Conservation (phyloP, 306 rosid genomes). For the Gastrolobium bilobum region DNA sequence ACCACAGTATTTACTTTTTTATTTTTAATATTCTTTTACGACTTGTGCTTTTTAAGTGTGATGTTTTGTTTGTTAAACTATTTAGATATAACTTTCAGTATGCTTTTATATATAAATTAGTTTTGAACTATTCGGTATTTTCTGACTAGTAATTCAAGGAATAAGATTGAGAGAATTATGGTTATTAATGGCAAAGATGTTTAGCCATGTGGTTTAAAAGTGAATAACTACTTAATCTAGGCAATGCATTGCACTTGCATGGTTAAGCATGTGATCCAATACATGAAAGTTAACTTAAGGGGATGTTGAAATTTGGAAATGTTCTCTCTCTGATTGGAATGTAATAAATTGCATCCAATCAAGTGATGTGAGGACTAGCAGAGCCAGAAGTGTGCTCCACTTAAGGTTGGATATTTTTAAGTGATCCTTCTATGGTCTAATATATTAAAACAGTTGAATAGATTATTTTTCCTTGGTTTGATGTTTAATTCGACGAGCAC, state of each 20-base stretch:
- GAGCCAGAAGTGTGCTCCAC: not conserved
- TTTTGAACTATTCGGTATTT: not conserved
- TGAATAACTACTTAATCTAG: not conserved
- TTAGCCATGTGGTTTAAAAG: not conserved
- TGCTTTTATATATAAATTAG: not conserved
- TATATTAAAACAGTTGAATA: not conserved
- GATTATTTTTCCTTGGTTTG: not conserved
- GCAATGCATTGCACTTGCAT: not conserved
- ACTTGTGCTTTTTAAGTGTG: not conserved
- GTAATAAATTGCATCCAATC: not conserved
- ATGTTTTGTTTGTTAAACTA: not conserved
- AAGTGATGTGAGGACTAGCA: conserved; percentile 9
- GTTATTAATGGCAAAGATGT: not conserved
- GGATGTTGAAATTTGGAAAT: not conserved
- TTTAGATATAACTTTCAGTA: not conserved
- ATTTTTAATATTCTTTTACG: not conserved
- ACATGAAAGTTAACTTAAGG: not conserved
- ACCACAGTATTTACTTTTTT: not conserved
- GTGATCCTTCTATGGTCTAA: not conserved
- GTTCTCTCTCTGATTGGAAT: not conserved
- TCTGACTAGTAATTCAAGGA: not conserved
- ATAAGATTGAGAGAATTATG: conserved; percentile 3
- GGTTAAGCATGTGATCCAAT: not conserved
- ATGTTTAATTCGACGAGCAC: not conserved
- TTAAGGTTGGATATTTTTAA: conserved; percentile 4